Evolutionary conservation across 2,329 filamentous ascomycete genomes (phyloP), one percentile per base, ranked within the genome.

Genomic region (Claviceps pazoutovae): DNA sequence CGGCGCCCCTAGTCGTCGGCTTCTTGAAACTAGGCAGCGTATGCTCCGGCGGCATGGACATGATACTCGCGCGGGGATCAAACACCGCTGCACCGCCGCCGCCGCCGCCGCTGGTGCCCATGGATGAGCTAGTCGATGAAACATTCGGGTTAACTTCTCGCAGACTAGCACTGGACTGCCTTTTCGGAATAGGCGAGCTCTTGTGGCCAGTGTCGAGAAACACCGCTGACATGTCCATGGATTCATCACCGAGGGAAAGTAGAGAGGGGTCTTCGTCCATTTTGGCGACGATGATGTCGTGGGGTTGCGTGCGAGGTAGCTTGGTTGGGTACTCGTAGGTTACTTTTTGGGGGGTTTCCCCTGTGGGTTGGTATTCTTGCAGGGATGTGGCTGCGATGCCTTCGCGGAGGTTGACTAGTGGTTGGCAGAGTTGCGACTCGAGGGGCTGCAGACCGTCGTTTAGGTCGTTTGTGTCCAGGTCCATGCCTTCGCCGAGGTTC

Each of bases 321-420:
- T 76, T 73, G 1, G 79, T 85, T 0, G 88, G 86, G 61, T 88
- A 95, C n/a, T 80, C 74, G 67, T 97, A 98, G 50, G 81, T 74
- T 34, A 75, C 72, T 68, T 90, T 93, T 62, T 86, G 80, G 0
- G 93, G 93, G 1, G 93, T 97, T 46, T 84, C 76, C 49, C 93
- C 91, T 0, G 93, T 97, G 0, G 86, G 79, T 39, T 80, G 73
- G 65, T 97, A 97, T 63, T 96, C 89, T 50, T 82, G 76, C 50
- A 97, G 74, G 4, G 73, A 67, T 1, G 83, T 81, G 46, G 68
- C 70, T 16, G 76, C 70, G 46, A 95, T 79, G n/a, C 80, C 76
- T 17, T 81, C 74, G 7, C 88, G 81, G 26, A 98, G 79, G 46
- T 82, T 75, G 26, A 74, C 69, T 5, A 97, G 78, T 7, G 88